These are phyloP conservation scores for Poa pratensis DNA, from an alignment of 176 grass and related monocot species.

Conservation along the genomic window DNA sequence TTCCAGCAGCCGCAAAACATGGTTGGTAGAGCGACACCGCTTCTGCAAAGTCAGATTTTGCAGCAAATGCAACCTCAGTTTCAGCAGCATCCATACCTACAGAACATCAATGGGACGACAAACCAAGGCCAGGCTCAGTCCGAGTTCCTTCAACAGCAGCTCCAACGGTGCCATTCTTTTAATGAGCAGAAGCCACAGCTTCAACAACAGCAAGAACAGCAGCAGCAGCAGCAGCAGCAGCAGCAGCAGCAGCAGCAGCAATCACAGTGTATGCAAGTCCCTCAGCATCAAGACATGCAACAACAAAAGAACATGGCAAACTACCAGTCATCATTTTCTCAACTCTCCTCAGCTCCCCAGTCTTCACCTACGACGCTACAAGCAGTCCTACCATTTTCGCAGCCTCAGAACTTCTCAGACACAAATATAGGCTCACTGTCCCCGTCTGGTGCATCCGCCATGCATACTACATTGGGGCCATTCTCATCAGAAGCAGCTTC, in stretches of 20 bases:
- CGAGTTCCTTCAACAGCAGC: slow-evolving; percentile 67
- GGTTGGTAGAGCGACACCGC: slow-evolving; percentile 45
- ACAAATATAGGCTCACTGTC: slow-evolving; percentile 61
- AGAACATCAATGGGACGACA: slow-evolving; percentile 50
- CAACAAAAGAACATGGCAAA: slow-evolving; percentile 63
- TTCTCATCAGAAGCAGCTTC: slow-evolving; percentile 71
- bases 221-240: slow-evolving; percentile 48
- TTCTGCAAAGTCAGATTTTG: slow-evolving; percentile 68
- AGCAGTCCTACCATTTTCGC: slow-evolving; percentile 54
- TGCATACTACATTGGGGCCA: slow-evolving; percentile 61
- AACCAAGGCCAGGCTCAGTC: slow-evolving; percentile 66
- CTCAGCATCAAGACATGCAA: slow-evolving; percentile 77
- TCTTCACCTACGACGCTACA: slow-evolving; percentile 57
- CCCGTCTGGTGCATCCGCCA: slow-evolving; percentile 43
- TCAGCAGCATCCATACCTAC: slow-evolving; percentile 64
- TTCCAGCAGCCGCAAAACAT: slow-evolving; percentile 78
- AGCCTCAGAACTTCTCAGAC: slow-evolving; percentile 66
- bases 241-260: slow-evolving; percentile 58
- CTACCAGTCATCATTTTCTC: slow-evolving; percentile 58
- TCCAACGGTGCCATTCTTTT: slow-evolving; percentile 52
- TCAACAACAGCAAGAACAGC: slow-evolving; percentile 50
- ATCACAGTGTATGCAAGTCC: slow-evolving; percentile 60
- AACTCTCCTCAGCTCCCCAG: slow-evolving; percentile 44
- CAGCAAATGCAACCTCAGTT: slow-evolving; percentile 69
- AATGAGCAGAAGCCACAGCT: slow-evolving; percentile 65